Conservation (phyloP, 306 rosid species). For the Cucurbita moschata region DNA sequence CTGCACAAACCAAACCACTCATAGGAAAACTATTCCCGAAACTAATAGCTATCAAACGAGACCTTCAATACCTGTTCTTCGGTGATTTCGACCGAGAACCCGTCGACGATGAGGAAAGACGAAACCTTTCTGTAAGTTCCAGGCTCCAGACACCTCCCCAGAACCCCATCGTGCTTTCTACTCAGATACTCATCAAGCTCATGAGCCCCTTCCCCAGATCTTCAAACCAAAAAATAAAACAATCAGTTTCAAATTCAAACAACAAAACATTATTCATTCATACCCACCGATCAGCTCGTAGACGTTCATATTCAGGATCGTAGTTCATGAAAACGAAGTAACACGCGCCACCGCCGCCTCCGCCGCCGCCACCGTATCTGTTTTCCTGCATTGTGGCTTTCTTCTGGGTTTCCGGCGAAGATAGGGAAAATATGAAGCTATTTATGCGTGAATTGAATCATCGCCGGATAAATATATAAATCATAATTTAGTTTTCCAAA, state of each 20-base stretch:
- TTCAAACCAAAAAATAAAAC: background rate
- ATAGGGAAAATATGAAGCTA: background rate
- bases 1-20: conserved; percentile 13
- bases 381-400: background rate
- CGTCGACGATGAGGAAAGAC: conserved; percentile 83
- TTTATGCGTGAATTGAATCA: background rate
- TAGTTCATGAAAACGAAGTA: conserved; percentile 82
- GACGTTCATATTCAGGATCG: conserved; percentile 72
- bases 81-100: conserved; percentile 53
- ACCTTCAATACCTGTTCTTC: conserved; percentile 40
- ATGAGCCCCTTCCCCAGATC: conserved; percentile 34
- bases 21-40: no score
- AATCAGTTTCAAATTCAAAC: background rate
- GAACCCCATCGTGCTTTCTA: conserved; percentile 62
- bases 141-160: conserved; percentile 40
- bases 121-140: conserved; percentile 56
- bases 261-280: background rate
- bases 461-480: background rate
- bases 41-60: background rate
- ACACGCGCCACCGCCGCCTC: conserved; percentile 33
- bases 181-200: conserved; percentile 67
- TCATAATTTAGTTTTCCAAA: background rate
- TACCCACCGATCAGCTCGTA: conserved; percentile 52
- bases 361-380: background rate
- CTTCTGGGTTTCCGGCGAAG: background rate